These are phyloP conservation scores for Syzygium aqueum DNA, from an alignment of 345 rosid genomes.

Conservation along the genomic window DNA sequence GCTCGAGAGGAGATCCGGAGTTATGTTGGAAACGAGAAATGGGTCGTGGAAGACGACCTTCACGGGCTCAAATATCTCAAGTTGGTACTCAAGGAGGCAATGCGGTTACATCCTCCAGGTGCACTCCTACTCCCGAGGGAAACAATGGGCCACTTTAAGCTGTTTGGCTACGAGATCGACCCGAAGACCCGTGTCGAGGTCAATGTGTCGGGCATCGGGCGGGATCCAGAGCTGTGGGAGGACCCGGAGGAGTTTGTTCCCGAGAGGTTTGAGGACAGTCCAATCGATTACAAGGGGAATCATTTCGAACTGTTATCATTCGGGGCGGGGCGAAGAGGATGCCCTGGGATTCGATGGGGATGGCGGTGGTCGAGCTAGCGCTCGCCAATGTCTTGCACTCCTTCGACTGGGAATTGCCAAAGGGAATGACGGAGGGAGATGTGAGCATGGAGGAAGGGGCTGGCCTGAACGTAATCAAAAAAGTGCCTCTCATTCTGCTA, in stretches of 20 bases:
- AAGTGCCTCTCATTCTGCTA: conserved; percentile 13
- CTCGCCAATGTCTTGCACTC: conserved; percentile 28
- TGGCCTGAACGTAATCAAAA: conserved; percentile 20
- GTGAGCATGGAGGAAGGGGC: conserved; percentile 29
- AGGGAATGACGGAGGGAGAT: conserved; percentile 13
- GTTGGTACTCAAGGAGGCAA: conserved; percentile 38
- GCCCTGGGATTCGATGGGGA: conserved; percentile 32
- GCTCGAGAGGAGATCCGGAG: conserved; percentile 31
- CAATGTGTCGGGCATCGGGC: conserved; percentile 34
- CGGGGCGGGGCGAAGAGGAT: conserved; percentile 26
- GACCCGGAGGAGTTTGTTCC: conserved; percentile 37
- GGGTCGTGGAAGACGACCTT: conserved; percentile 17
- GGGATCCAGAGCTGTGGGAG: conserved; percentile 19
- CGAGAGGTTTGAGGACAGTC: conserved; percentile 25
- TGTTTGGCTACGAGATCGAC: conserved; percentile 22
- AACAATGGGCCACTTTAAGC: conserved; percentile 20
- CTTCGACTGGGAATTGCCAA: conserved; percentile 37
- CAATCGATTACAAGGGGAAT: conserved; percentile 27
- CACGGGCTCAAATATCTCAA: conserved; percentile 30
- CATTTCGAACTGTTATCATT: conserved; percentile 31
- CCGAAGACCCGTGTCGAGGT: conserved; percentile 26
- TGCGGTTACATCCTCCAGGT: conserved; percentile 40
- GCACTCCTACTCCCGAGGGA: conserved; percentile 38
- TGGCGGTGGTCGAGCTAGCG: conserved; percentile 15
- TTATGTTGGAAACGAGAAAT: conserved; percentile 9